phyloP scores from a whole-genome alignment of 2,329 filamentous ascomycete genomes.

The Cladosporium sphaerospermum region DNA sequence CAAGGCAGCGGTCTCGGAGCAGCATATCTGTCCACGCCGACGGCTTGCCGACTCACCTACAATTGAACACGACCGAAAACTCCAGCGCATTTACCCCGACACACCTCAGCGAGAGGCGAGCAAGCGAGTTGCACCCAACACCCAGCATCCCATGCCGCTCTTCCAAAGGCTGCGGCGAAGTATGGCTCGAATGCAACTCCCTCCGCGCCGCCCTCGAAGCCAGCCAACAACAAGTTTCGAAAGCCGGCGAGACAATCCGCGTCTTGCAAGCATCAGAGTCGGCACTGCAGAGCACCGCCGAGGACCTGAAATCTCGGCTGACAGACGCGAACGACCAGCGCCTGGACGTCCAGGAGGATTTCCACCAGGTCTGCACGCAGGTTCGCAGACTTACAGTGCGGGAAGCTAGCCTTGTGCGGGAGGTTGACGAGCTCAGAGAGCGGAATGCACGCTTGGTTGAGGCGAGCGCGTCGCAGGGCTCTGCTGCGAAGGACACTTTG shows the following conservation, averaged over 20 bases:
- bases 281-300: slow-evolving; percentile 32
- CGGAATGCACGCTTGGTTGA: too few relatives aligned
- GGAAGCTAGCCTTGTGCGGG: slow-evolving; percentile 24
- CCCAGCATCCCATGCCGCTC: not conserved
- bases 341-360: slow-evolving; percentile 32
- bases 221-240: slow-evolving; percentile 32
- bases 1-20: too few relatives aligned
- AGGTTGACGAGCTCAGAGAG: not conserved
- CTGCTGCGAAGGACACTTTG: too few relatives aligned
- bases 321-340: slow-evolving; percentile 37
- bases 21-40: too few relatives aligned
- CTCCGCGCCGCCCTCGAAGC: slow-evolving; percentile 32
- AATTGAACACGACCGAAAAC: too few relatives aligned
- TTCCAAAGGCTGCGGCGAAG: slow-evolving; percentile 26
- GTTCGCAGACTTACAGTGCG: slow-evolving; percentile 27
- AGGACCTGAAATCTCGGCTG: slow-evolving; percentile 35
- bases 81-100: too few relatives aligned
- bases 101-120: not conserved
- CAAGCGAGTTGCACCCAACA: not conserved
- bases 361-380: slow-evolving; percentile 31
- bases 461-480: too few relatives aligned
- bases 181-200: slow-evolving; percentile 34
- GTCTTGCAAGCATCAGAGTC: slow-evolving; percentile 33
- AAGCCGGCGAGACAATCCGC: slow-evolving; percentile 35
- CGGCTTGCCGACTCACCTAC: too few relatives aligned